Evolutionary conservation across 306 rosid genomes (phyloP), one percentile per base, ranked within the genome.

Genomic region (Crotalaria pallida): DNA sequence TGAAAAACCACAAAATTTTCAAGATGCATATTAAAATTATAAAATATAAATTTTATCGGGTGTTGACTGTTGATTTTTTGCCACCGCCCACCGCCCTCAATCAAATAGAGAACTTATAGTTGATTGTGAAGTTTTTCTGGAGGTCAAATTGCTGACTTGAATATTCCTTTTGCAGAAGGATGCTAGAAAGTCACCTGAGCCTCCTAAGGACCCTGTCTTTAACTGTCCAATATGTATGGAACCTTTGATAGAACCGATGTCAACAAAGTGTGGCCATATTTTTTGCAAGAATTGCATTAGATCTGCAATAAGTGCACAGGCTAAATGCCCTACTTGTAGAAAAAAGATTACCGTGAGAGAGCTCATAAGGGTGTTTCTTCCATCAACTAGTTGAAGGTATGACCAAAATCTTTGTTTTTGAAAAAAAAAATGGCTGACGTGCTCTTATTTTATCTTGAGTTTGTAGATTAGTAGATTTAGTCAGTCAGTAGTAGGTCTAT

Each of bases 251-350:
- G 97, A 90, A 69, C 95, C 87, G 65, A 81, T 79, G 77, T 81
- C 97, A 1, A 94, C 97, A 10, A 90, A 68, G 74, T 94, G 98
- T 58, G 98, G 98, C 55, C 98, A 94, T 81, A 90, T 94, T 53
- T 94, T 94, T 81, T 94, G 98, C 50, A 90, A 84, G 80, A 3
- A 7, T 0, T 90, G 97, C 77, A 87, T 94, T 18, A 81, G 47
- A 61, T 36, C 77, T 51, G 96, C 94, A 21, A 49, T 90, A 27
- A 4, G 3, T 29, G 57, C 58, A 1, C 84, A 81, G 74, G 64
- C 50, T 12, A 85, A 78, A 81, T 94, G 98, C 73, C 98, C 96
- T 12, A 84, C 92, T 1, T 94, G 98, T 72, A 83, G 98, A 85
- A 87, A 86, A 70, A 84, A 67, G 77, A 81, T 90, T 43, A 72